phyloP scores from a whole-genome alignment of 2,329 filamentous ascomycete species.

The Colletotrichum scovillei region DNA sequence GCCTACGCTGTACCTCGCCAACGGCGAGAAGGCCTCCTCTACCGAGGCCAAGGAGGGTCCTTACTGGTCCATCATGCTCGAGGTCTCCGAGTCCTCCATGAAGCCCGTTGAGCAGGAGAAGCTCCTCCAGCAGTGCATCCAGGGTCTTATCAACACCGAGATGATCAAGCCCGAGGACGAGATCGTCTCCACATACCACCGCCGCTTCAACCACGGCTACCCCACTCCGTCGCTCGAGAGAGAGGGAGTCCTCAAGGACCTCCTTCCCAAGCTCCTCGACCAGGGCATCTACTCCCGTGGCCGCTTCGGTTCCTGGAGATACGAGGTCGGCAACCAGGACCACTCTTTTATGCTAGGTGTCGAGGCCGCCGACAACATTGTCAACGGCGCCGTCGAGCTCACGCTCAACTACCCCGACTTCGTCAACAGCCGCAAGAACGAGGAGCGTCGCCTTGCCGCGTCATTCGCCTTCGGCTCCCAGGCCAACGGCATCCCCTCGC shows the following conservation, averaged over 20 bases:
- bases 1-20: conserved; percentile 84
- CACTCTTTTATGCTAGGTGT: conserved; percentile 98
- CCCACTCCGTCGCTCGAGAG: conserved; percentile 95
- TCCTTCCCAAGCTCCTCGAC: conserved; percentile 91
- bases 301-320: conserved; percentile 97
- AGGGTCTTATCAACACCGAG: conserved; percentile 96
- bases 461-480: conserved; percentile 51
- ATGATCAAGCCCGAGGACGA: conserved; percentile 93
- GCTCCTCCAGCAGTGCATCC: conserved; percentile 89
- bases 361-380: conserved; percentile 90
- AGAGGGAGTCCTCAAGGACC: conserved; percentile 91
- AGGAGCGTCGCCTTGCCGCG: conserved; percentile 70
- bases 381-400: conserved; percentile 89
- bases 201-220: conserved; percentile 98
- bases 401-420: conserved; percentile 98
- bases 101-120: conserved; percentile 92
- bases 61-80: conserved; percentile 99
- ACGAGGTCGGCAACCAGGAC: conserved; percentile 96
- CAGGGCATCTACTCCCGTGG: conserved; percentile 95
- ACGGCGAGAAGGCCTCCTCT: conserved; percentile 83
- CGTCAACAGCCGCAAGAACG: conserved; percentile 83
- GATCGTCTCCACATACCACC: conserved; percentile 98
- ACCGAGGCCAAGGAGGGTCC: conserved; percentile 84
- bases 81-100: conserved; percentile 94
- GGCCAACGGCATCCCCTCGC: conserved; percentile 48